Percentiles rank a stretch among this genome's conserved stretches.
phyloP scores from a whole-genome alignment of 768 basidiomycete species.

The Pisolithus marmoratus region DNA sequence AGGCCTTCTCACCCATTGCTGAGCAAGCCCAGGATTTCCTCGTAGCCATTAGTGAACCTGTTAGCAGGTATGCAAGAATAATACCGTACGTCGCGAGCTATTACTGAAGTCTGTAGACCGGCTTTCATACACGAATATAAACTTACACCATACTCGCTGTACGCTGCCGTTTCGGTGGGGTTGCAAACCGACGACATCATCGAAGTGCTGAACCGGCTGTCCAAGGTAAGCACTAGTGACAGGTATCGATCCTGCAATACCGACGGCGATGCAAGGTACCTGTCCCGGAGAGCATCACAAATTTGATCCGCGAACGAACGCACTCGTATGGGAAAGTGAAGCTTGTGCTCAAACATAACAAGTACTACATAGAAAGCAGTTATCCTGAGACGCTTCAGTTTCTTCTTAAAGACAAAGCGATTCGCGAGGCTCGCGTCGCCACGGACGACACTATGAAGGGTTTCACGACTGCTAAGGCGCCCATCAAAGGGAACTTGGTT shows the following conservation, averaged over 20 bases:
- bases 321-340: constrained; percentile 98
- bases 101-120: constrained; percentile 51
- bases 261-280: constrained; percentile 57
- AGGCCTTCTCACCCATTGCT: constrained; percentile 96
- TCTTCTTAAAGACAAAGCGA: constrained; percentile 80
- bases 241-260: constrained; percentile 1
- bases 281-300: constrained; percentile 79
- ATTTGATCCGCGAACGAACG: constrained; percentile 89
- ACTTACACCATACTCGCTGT: constrained; percentile 94
- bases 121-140: constrained; percentile 99
- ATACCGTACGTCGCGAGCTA: constrained; percentile 17
- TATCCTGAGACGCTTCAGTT: constrained; percentile 90
- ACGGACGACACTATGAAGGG: constrained; percentile 75
- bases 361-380: constrained; percentile 93
- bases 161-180: constrained; percentile 98
- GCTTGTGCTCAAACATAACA: constrained; percentile 95
- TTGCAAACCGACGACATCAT: constrained; percentile 98
- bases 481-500: constrained; percentile 72
- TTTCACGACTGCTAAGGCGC: constrained; percentile 78
- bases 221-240: constrained; percentile 44
- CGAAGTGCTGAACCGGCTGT: constrained; percentile 81
- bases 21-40: constrained; percentile 98
- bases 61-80: constrained; percentile 78
- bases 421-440: constrained; percentile 77
- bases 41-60: constrained; percentile 96